Evolutionary conservation across 805 yeast genomes (phyloP), one percentile per base, ranked within the genome.

Genomic region (Cyberlindnera amylophila): DNA sequence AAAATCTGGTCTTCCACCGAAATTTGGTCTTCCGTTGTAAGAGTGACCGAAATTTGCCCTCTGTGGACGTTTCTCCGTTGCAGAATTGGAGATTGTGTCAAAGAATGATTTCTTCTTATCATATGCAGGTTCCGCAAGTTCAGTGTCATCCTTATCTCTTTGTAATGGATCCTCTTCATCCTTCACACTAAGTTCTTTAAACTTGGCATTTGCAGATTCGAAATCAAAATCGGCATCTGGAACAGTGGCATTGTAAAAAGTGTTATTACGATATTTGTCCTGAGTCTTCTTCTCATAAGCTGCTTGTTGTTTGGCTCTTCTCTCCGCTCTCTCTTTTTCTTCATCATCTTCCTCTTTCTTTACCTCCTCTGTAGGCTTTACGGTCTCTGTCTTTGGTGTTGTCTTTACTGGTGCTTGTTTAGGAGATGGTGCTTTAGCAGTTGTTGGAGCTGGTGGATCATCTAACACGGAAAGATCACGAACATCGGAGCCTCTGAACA

Each of bases 401-500:
- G 28, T 14, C 34, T 32, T 9, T 11, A 15, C 24, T 19, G n/a
- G 35, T 19, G 26, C 24, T 6, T 34, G 23, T 13, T 9, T 27
- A 3, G 36, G 18, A 11, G 44, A 19, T 10, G 35, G 31, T 8
- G 24, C 27, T 19, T 32, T 50, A 26, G 50, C 49, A 9, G 50
- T 36, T 15, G 54, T 47, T 29, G 53, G 58, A 16, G 62, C 59
- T 37, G 64, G 62, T 4, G 81, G 79, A 29, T 71, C 72, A 49
- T 89, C 97, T 57, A 91, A 72, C 42, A 93, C 93, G 52, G 80
- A 79, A 63, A 93, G 72, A 57, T 86, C 96, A 65, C 86, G 85
- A 17, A 93, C 97, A 55, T 91, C 97, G 19, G 86, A 78, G 30
- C 99, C 99, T 53, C 90, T 79, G 62, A 93, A 85, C 42, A 84